Conservation (phyloP, 768 basidiomycete genomes). For the Baorangia bicolor region DNA sequence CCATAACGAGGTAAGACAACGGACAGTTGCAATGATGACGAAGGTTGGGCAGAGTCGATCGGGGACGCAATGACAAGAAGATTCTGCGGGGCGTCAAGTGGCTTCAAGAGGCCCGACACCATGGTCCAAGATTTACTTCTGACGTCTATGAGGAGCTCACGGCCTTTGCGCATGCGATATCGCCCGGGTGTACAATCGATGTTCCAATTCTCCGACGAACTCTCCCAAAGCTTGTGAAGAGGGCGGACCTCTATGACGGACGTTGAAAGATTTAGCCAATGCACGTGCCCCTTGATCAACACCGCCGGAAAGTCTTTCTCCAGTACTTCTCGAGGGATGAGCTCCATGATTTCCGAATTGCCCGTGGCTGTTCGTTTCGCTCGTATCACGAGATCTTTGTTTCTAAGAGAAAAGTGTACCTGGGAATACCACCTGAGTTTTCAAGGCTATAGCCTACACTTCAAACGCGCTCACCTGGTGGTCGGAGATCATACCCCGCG, state of each 20-base stretch:
- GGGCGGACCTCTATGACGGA: slow-evolving; percentile 27
- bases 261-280: slow-evolving; percentile 28
- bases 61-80: slow-evolving; percentile 16
- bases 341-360: slow-evolving; percentile 3
- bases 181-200: slow-evolving; percentile 5
- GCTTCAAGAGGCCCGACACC: slow-evolving; percentile 14
- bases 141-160: slow-evolving; percentile 20
- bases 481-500: not conserved
- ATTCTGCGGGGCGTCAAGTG: slow-evolving; percentile 10
- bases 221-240: slow-evolving; percentile 15
- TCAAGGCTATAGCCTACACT: not conserved
- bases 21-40: slow-evolving; percentile 12
- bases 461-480: not conserved
- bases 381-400: slow-evolving; percentile 9
- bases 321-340: slow-evolving; percentile 22
- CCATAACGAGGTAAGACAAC: slow-evolving; percentile 39
- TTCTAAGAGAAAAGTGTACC: slow-evolving; percentile 20
- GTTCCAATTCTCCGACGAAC: slow-evolving; percentile 22
- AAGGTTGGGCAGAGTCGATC: not conserved
- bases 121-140: slow-evolving; percentile 24
- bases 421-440: slow-evolving; percentile 5
- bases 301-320: slow-evolving; percentile 20
- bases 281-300: slow-evolving; percentile 18
- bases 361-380: slow-evolving; percentile 1
- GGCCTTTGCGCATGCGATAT: slow-evolving; percentile 1